Evolutionary conservation across 768 basidiomycete genomes (phyloP).

Genomic region (Macrolepiota fuliginosa): DNA sequence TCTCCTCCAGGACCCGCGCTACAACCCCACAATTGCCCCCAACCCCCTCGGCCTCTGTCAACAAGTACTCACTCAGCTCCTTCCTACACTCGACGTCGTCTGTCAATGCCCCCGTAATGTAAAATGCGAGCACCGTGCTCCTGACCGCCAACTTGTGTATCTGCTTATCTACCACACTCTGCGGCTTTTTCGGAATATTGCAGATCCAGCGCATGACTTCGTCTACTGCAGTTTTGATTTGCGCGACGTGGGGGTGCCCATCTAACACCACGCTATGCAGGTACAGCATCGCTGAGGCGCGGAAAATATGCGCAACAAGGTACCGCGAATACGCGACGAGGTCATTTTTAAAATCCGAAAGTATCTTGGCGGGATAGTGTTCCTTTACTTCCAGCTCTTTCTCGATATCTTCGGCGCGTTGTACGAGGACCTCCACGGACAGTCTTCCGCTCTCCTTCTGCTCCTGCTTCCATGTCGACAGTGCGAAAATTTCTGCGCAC

Average conservation of each 20-base stretch:
- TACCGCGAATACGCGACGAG: conserved; percentile 34
- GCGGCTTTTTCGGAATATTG: conserved; percentile 31
- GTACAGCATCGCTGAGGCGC: conserved; percentile 70
- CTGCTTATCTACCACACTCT: conserved; percentile 15
- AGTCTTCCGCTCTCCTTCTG: conserved; percentile 41
- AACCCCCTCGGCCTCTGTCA: conserved; percentile 45
- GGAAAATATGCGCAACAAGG: conserved; percentile 62
- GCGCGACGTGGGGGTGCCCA: conserved; percentile 60
- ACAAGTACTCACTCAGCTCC: conserved; percentile 44
- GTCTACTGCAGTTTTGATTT: conserved; percentile 53
- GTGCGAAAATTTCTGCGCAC: conserved; percentile 66
- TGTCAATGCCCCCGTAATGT: conserved; percentile 69
- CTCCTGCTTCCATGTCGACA: conserved; percentile 63
- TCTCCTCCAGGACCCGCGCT: conserved; percentile 45
- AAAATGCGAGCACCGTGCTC: conserved; percentile 78
- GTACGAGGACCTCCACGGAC: conserved; percentile 59
- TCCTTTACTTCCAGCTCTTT: conserved; percentile 22
- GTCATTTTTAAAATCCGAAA: conserved; percentile 18
- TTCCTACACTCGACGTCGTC: conserved; percentile 41
- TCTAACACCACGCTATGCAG: conserved; percentile 77
- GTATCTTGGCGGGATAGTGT: conserved; percentile 18
- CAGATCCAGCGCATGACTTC: conserved; percentile 50
- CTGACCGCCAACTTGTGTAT: conserved; percentile 58
- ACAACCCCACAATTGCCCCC: conserved; percentile 67
- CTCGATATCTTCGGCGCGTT: conserved; percentile 52